phyloP scores from a whole-genome alignment of 805 yeast species.

The Saccharomycopsis sp. region DNA sequence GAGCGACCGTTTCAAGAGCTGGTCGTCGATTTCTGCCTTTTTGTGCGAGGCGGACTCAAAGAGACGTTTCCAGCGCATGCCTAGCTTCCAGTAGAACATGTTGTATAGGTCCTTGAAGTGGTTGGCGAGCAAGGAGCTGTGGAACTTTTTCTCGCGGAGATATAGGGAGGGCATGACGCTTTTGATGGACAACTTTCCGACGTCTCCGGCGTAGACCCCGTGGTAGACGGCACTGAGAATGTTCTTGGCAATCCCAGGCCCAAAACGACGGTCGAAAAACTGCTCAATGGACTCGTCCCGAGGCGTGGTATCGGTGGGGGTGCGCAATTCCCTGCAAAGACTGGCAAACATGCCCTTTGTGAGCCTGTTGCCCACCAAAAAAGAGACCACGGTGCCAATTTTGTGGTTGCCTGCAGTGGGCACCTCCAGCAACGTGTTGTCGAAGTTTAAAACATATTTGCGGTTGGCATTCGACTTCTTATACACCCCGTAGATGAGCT shows the following conservation, averaged over 20 bases:
- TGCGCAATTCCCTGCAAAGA: constrained; percentile 35
- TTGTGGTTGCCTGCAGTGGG: constrained; percentile 33
- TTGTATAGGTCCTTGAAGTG: neutral
- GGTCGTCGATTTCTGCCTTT: constrained; percentile 30
- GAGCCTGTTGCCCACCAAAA: constrained; percentile 34
- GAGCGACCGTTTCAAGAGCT: neutral
- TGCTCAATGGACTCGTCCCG: constrained; percentile 67
- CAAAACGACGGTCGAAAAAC: constrained; percentile 66
- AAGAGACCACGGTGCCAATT: constrained; percentile 20
- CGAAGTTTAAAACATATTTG: constrained; percentile 52
- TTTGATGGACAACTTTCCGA: constrained; percentile 44
- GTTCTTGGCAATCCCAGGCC: constrained; percentile 37
- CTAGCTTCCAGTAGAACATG: neutral
- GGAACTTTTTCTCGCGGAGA: neutral
- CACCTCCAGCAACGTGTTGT: constrained; percentile 44
- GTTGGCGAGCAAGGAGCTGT: neutral
- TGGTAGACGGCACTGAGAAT: constrained; percentile 76
- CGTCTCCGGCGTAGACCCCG: constrained; percentile 91
- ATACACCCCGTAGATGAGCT: constrained; percentile 50
- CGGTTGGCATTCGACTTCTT: constrained; percentile 57
- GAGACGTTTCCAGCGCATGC: constrained; percentile 1
- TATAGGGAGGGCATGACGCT: constrained; percentile 23
- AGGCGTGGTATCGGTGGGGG: neutral
- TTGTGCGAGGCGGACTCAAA: constrained; percentile 24
- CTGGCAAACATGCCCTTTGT: constrained; percentile 40